Evolutionary conservation across 2,329 filamentous ascomycete species (phyloP), one percentile per base, ranked within the genome.

Genomic region (Xylaria sp.): DNA sequence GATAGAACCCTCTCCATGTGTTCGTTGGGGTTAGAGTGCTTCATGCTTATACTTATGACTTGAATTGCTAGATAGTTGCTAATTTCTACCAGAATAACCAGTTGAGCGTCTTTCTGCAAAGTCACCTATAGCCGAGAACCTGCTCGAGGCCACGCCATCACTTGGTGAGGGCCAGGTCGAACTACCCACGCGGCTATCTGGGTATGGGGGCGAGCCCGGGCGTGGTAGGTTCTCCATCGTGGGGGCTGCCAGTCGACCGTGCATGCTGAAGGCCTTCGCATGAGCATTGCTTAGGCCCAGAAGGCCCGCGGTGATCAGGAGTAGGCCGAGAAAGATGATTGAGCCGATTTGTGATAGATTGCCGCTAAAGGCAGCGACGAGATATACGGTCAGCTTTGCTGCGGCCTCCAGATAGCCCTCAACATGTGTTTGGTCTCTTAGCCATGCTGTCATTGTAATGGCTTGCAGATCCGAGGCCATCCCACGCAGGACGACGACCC

Each of bases 301-400:
- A 37, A 89, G 70, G 0, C 81, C 86, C 0, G 85, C 86, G 27
- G 84, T 87, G n/a, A 80, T 63, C 12, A 90, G 76, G 58, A 90
- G 75, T 60, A 89, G 77, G 0, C 78, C 77, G 70, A 88, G 81
- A 47, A 90, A 79, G 3, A 86, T 78, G 10, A 88, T 76, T 42
- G 85, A 83, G 3, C 87, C 87, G 0, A 80, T 80, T 73, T 87
- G 83, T 0, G 82, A 83, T 66, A 87, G 83, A 75, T 90, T 90
- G 12, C 84, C 85, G 65, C 85, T 84, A 23, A 89, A 76, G 1
- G 84, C 83, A 5, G 86, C 87, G 51, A 85, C 85, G 2, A 88
- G 73, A 73, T 88, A 91, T 3, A 90, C 87, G 65, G 88, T 79
- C 55, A 90, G 72, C 71, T 88, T 89, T 10, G 87, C 84, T 0